Evolutionary conservation across 345 rosid species (phyloP), one percentile per base, ranked within the genome.

Genomic region (Brassica incana): DNA sequence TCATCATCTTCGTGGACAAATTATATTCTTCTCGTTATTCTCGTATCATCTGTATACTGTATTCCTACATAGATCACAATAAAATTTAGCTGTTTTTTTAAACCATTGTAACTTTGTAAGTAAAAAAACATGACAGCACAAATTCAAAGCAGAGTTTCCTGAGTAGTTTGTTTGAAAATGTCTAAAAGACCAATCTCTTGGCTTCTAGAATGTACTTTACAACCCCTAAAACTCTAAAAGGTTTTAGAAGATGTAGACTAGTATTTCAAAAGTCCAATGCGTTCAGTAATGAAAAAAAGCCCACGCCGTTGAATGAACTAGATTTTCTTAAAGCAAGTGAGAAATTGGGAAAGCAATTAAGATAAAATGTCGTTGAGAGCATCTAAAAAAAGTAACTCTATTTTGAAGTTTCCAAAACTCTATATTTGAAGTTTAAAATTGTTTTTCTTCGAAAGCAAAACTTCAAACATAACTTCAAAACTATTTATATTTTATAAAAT

Each of bases 151-250:
- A n/a, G 30, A 38, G 30, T 58, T 27, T 20, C 16, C 16, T 75
- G 66, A 36, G 29, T 36, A 15, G 3, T 45, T 52, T 66, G 8
- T 11, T 6, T 65, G 6, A 18, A 8, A 54, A 56, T 67, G 67
- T 67, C 12, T 59, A 15, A 25, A 62, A 30, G 15, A 23, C 32
- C 40, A 23, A 9, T 18, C 27, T 6, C 48, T 32, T 78, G 12
- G 36, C 62, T 72, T 78, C 82, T 67, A 67, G 78, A 79, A 79
- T 70, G 16, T 20, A 72, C n/a, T n/a, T n/a, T 32, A n/a, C 4
- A 25, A 35, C 14, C n/a, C 29, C 6, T 10, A 61, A 9, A 25
- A 25, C 65, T 10, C 32, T 60, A 5, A 60, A 60, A 61, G n/a
- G 2, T 20, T 20, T 59, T 23, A 56, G 66, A 72, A 59, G 60